These are phyloP conservation scores for Fraxinus pennsylvanica DNA, from an alignment of 257 asterid species.

Conservation along the genomic window DNA sequence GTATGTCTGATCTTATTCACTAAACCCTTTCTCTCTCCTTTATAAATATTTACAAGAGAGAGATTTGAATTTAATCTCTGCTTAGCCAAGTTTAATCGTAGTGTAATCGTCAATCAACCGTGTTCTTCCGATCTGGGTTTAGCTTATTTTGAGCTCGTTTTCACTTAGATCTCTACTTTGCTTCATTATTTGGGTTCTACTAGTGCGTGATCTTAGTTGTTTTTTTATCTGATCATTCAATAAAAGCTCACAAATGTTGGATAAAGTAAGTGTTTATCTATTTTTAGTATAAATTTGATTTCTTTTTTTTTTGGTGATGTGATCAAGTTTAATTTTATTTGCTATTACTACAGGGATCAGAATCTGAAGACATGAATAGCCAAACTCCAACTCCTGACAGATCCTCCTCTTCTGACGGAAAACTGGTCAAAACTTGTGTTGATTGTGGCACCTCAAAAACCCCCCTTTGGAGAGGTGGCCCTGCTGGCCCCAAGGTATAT, in stretches of 20 bases:
- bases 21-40: slow-evolving; percentile 25
- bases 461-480: slow-evolving; percentile 98
- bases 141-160: not conserved
- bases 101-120: not conserved
- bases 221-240: slow-evolving; percentile 23
- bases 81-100: slow-evolving; percentile 12
- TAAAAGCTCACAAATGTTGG: slow-evolving; percentile 42
- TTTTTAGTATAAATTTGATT: not conserved
- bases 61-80: not conserved
- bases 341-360: slow-evolving; percentile 47
- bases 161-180: not conserved
- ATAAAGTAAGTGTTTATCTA: slow-evolving; percentile 56
- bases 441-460: slow-evolving; percentile 94
- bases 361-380: slow-evolving; percentile 65
- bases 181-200: not conserved
- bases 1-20: slow-evolving; percentile 10
- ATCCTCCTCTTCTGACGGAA: slow-evolving; percentile 50
- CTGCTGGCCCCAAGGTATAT: slow-evolving; percentile 94
- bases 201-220: slow-evolving; percentile 29
- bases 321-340: slow-evolving; percentile 11
- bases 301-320: not conserved
- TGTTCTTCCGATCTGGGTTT: slow-evolving; percentile 14
- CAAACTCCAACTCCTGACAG: slow-evolving; percentile 55
- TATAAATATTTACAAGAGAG: not conserved
- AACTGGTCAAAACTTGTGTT: slow-evolving; percentile 66